Conservation (phyloP, 2,329 filamentous ascomycete genomes). For the Botryotinia globosa region DNA sequence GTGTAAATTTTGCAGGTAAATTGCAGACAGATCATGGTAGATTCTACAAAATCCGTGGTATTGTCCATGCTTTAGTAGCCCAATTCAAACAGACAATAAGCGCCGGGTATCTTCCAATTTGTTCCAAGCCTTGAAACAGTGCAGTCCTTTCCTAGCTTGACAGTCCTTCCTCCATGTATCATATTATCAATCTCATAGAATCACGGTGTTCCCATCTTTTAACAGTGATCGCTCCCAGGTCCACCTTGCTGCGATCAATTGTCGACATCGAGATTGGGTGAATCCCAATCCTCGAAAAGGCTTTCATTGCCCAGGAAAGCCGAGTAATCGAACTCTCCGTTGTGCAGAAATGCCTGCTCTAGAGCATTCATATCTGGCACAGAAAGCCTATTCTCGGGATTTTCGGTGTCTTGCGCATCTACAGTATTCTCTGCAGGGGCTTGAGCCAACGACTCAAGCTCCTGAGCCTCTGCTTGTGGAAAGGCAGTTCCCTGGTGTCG, state of each 20-base stretch:
- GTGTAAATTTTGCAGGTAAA: background rate
- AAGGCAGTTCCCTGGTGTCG: rapidly evolving
- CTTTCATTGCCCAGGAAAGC: background rate
- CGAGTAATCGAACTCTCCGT: background rate
- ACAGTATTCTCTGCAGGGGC: background rate
- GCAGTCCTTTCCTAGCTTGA: background rate
- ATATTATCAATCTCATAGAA: background rate
- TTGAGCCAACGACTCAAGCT: background rate
- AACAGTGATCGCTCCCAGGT: background rate
- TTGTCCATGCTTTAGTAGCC: background rate
- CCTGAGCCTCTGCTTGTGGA: background rate
- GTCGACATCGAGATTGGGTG: background rate
- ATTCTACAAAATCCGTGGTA: background rate
- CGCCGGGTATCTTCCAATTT: background rate
- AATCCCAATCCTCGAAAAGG: background rate
- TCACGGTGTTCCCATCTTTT: background rate
- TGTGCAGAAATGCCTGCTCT: background rate
- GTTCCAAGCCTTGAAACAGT: background rate
- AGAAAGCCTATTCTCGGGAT: no score
- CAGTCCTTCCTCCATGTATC: background rate
- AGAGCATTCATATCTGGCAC: background rate
- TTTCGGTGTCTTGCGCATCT: rapidly evolving
- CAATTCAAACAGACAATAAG: background rate
- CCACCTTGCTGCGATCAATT: background rate
- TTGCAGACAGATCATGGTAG: background rate